Evolutionary conservation across 129 eudicot genomes (phyloP).

Genomic region (Chrysanthemum seticuspe): DNA sequence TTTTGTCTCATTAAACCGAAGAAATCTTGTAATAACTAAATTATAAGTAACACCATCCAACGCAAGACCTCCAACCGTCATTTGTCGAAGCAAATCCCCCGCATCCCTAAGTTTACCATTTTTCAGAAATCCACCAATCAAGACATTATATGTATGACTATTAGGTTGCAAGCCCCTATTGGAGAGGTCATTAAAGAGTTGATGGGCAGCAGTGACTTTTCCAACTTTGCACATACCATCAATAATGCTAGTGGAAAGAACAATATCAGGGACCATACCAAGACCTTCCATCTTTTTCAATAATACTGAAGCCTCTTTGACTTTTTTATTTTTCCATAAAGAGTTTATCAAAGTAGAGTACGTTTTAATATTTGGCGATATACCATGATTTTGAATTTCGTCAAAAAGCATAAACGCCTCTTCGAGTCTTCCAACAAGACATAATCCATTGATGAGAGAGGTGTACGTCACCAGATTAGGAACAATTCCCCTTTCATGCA

Average conservation of each 20-base stretch:
- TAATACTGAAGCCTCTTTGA: slow-evolving; percentile 19
- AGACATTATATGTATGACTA: slow-evolving; percentile 28
- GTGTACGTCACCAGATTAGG: slow-evolving; percentile 30
- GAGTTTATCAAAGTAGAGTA: slow-evolving; percentile 30
- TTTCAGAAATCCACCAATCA: slow-evolving; percentile 25
- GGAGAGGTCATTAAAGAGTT: slow-evolving; percentile 18
- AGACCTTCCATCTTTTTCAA: slow-evolving; percentile 8
- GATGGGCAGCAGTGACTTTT: slow-evolving; percentile 20
- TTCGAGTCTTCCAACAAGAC: slow-evolving; percentile 21
- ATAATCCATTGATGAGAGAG: slow-evolving; percentile 20
- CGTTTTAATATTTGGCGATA: slow-evolving; percentile 28
- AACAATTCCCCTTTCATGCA: slow-evolving; percentile 18
- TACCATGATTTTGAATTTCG: slow-evolving; percentile 7
- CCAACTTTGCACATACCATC: slow-evolving; percentile 36
- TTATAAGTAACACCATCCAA: slow-evolving; percentile 33
- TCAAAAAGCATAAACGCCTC: slow-evolving; percentile 13
- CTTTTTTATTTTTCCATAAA: slow-evolving; percentile 14
- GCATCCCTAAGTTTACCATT: slow-evolving; percentile 23
- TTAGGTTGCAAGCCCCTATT: slow-evolving; percentile 32
- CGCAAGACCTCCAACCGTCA: slow-evolving; percentile 26
- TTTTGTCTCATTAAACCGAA: slow-evolving; percentile 17
- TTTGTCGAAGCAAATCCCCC: slow-evolving; percentile 19
- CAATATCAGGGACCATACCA: slow-evolving; percentile 25
- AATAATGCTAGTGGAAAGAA: slow-evolving; percentile 29
- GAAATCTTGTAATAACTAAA: slow-evolving; percentile 29